These are phyloP conservation scores for Plantago lanceolata DNA, from an alignment of 305 asterid genomes.

Conservation along the genomic window DNA sequence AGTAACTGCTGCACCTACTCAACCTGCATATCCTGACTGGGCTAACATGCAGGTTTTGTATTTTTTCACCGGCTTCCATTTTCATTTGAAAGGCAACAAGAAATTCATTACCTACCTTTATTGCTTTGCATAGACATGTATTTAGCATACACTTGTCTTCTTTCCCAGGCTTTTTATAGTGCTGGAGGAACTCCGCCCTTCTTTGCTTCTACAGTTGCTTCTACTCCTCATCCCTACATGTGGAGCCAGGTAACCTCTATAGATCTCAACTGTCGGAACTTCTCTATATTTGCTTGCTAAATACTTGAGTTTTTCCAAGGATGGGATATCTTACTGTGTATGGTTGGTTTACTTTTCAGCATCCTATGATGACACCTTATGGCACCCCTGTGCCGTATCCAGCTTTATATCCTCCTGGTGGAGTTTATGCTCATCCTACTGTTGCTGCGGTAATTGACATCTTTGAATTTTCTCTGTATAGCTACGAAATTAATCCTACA, in stretches of 20 bases:
- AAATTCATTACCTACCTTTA: neutral
- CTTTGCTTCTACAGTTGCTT: constrained; percentile 82
- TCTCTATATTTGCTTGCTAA: neutral
- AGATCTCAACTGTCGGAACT: too few relatives aligned
- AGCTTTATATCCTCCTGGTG: constrained; percentile 81
- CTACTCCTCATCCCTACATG: constrained; percentile 83
- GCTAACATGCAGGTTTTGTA: constrained; percentile 69
- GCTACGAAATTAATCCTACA: constrained; percentile 14
- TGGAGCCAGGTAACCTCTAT: constrained; percentile 80
- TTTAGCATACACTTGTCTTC: constrained; percentile 14
- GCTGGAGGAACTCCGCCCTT: constrained; percentile 84
- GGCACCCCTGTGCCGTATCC: constrained; percentile 96
- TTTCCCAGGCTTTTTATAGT: constrained; percentile 75
- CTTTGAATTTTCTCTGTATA: constrained; percentile 6
- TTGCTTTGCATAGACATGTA: constrained; percentile 12
- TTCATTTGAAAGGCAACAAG: constrained; percentile 8
- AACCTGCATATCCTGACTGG: constrained; percentile 84
- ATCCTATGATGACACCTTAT: constrained; percentile 89
- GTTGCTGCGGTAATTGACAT: constrained; percentile 56
- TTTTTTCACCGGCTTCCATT: constrained; percentile 14
- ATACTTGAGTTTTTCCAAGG: too few relatives aligned
- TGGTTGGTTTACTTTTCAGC: constrained; percentile 45
- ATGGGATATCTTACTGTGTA: constrained; percentile 3
- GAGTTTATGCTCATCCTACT: constrained; percentile 80
- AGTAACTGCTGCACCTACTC: constrained; percentile 46